These are phyloP conservation scores for Pythium coloratum DNA, from an alignment of 352 stramenopile genomes.

Conservation along the genomic window DNA sequence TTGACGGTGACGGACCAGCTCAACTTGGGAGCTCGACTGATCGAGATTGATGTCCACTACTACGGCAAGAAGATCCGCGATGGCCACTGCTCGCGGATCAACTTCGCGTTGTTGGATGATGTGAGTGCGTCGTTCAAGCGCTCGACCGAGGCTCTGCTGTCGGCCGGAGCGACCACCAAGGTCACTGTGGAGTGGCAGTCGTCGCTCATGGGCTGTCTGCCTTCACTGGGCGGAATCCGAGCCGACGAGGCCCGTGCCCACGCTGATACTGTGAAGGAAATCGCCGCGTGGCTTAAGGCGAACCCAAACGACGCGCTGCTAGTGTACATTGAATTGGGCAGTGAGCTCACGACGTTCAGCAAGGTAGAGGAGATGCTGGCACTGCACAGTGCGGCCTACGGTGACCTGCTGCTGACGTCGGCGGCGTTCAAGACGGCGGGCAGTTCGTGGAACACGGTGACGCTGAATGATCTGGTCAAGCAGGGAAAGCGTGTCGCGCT, in stretches of 20 bases:
- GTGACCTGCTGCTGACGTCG: slow-evolving; percentile 51
- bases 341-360: slow-evolving; percentile 43
- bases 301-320: slow-evolving; percentile 46
- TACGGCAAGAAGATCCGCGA: slow-evolving; percentile 64
- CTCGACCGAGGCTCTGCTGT: slow-evolving; percentile 35
- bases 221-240: slow-evolving; percentile 77
- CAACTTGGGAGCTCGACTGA: slow-evolving; percentile 67
- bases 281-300: slow-evolving; percentile 60
- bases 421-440: slow-evolving; percentile 37
- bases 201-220: slow-evolving; percentile 68
- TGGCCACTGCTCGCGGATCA: slow-evolving; percentile 68
- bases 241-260: slow-evolving; percentile 57
- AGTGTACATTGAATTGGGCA: slow-evolving; percentile 58
- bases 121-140: slow-evolving; percentile 40
- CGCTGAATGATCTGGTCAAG: slow-evolving; percentile 44
- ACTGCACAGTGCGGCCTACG: slow-evolving; percentile 50
- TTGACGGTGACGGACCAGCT: slow-evolving; percentile 80
- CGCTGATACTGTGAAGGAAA: slow-evolving; percentile 51
- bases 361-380: slow-evolving; percentile 46
- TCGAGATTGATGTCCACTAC: slow-evolving; percentile 86
- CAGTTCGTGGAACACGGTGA: slow-evolving; percentile 49
- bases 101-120: slow-evolving; percentile 60
- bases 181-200: slow-evolving; percentile 56
- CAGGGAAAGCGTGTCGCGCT: slow-evolving; percentile 56
- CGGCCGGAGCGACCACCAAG: slow-evolving; percentile 26